Evolutionary conservation across 2,329 filamentous ascomycete species (phyloP).

Genomic region (Pseudodiploospora longispora): DNA sequence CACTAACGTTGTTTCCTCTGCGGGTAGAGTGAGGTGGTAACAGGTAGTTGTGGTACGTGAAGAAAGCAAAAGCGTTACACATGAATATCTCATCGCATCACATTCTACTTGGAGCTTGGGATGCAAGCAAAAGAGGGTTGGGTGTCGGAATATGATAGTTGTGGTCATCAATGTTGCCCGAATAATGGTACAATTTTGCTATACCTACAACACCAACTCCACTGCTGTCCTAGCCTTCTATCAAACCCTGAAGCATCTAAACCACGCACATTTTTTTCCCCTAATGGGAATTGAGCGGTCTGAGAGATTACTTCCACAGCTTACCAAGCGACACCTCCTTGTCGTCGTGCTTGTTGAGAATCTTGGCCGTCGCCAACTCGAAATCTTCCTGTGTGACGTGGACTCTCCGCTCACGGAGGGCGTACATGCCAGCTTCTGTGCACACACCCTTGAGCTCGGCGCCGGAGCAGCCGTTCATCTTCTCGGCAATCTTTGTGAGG

Average conservation of each 20-base stretch:
- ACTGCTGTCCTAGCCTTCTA: slow-evolving; percentile 20
- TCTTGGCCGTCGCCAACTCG: slow-evolving; percentile 96
- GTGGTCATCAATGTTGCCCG: slow-evolving; percentile 4
- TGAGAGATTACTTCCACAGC: slow-evolving; percentile 48
- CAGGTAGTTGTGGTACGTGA: no score
- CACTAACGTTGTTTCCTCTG: no score
- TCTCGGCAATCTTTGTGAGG: slow-evolving; percentile 95
- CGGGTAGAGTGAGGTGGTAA: neutral
- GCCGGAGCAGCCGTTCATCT: slow-evolving; percentile 98
- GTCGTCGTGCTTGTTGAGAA: slow-evolving; percentile 98
- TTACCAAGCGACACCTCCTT: slow-evolving; percentile 90
- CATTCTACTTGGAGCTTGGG: no score
- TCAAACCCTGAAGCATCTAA: slow-evolving; percentile 10
- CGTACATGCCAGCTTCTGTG: slow-evolving; percentile 98
- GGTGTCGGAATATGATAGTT: no score
- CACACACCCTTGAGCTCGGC: slow-evolving; percentile 98
- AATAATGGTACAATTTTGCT: slow-evolving; percentile 25
- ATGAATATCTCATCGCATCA: no score
- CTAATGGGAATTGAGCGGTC: neutral
- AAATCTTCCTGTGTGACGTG: slow-evolving; percentile 99
- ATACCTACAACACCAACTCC: slow-evolving; percentile 26
- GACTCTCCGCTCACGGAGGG: slow-evolving; percentile 85
- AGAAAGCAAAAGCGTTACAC: no score
- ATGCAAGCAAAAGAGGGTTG: no score
- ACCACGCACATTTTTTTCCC: neutral